Conservation (phyloP, 192 early-diverging fungal species). For the Coemansia asiatica region DNA sequence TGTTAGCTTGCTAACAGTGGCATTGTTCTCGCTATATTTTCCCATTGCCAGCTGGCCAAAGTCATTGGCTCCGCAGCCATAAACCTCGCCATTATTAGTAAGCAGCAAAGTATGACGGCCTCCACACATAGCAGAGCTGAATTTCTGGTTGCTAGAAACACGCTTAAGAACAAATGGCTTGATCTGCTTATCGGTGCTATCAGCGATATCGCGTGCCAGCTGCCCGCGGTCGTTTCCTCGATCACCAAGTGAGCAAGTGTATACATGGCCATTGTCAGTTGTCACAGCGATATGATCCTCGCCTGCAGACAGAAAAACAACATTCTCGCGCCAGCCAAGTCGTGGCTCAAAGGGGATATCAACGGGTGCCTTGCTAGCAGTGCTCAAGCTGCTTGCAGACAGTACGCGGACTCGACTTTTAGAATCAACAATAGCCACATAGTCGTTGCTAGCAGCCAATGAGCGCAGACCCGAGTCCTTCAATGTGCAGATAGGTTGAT, state of each 20-base stretch:
- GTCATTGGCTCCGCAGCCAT: slow-evolving; percentile 48
- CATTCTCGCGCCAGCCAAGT: slow-evolving; percentile 50
- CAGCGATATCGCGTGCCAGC: slow-evolving; percentile 14
- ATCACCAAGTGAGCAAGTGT: slow-evolving; percentile 30
- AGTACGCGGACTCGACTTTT: slow-evolving; percentile 42
- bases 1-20: slow-evolving; percentile 25
- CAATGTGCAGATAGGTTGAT: slow-evolving; percentile 26
- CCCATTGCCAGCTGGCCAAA: slow-evolving; percentile 52
- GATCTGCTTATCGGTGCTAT: neutral
- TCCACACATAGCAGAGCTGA: slow-evolving; percentile 30
- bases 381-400: neutral
- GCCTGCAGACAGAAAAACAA: slow-evolving; percentile 32
- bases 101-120: slow-evolving; percentile 36
- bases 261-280: slow-evolving; percentile 35
- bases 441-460: slow-evolving; percentile 31
- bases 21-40: slow-evolving; percentile 11
- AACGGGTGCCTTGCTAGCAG: neutral
- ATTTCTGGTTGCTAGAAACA: slow-evolving; percentile 16
- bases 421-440: slow-evolving; percentile 21
- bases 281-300: slow-evolving; percentile 35
- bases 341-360: slow-evolving; percentile 32
- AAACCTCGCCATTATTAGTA: slow-evolving; percentile 36
- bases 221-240: slow-evolving; percentile 30
- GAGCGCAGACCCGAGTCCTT: slow-evolving; percentile 18
- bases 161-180: slow-evolving; percentile 25